Evolutionary conservation across 306 rosid species (phyloP), one percentile per base, ranked within the genome.

Genomic region (Cicer judaicum): DNA sequence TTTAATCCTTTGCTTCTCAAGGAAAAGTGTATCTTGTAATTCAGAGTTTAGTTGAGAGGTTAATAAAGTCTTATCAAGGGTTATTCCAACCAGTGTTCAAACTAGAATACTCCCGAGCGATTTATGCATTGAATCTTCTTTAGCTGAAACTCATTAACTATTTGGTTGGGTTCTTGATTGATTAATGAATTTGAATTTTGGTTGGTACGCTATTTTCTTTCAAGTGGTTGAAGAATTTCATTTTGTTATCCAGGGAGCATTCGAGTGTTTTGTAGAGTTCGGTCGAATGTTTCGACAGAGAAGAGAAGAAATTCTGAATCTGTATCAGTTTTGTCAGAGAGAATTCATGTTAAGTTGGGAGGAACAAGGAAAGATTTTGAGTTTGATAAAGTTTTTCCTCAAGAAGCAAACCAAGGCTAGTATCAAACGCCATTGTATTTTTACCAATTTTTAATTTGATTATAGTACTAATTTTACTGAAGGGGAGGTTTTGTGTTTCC

Each of bases 341-440:
- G 81, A 79, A 73, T 93, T 72, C 75, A 41, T 64, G 91, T 93
- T 42, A 87, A 78, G 81, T 69, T 87, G 12, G 86, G 85, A 11
- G 94, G 94, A 75, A 63, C 83, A 13, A 88, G 67, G 82, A 93
- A 91, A 68, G 94, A 91, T 43, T 93, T 89, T 47, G 94, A 91
- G 79, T 86, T 93, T 61, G 97, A 93, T 72, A 88, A 88, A 85
- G 88, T 90, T 81, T 93, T 93, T 70, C 72, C 80, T 56, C 89
- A 86, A 84, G 84, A 89, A 74, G 74, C 96, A 71, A 82, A 76
- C 84, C 97, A 93, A 91, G 98, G 98, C 85, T 81, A 83, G 94
- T 85, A 82, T 80, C 42, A 3, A 75, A 75, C 38, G 16, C 10
- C 41, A 16, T 52, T 36, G 15, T 38, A 14, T 36, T 81, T 73